Conservation (phyloP, 1,284 basidiomycete species). For the Ganoderma lucidum region DNA sequence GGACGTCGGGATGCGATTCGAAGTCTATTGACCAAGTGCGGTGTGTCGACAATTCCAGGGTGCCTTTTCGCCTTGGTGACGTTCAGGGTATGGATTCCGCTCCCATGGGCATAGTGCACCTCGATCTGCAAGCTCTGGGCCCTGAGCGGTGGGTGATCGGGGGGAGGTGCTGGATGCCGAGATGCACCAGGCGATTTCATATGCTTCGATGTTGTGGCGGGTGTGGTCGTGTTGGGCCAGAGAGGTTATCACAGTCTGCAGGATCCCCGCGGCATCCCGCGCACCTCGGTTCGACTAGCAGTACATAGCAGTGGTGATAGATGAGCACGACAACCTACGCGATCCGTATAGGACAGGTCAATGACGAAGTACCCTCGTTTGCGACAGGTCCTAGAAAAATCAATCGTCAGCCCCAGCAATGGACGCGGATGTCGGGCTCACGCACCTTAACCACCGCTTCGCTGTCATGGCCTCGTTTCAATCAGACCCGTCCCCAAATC, state of each 20-base stretch:
- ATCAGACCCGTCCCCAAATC: neutral
- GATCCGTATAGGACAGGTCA: neutral
- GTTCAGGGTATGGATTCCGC: neutral
- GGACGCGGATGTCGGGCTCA: neutral
- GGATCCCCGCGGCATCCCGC: neutral
- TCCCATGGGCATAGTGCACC: neutral
- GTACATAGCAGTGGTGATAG: neutral
- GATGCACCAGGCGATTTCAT: conserved; percentile 3
- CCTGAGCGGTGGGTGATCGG: neutral
- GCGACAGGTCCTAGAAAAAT: neutral
- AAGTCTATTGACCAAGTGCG: neutral
- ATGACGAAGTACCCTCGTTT: neutral
- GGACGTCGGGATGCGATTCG: conserved; percentile 18
- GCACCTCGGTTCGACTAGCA: neutral
- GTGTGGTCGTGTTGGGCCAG: conserved; percentile 3
- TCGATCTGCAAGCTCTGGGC: neutral
- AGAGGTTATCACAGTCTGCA: conserved; percentile 5
- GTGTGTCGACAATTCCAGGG: conserved; percentile 9
- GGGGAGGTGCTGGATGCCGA: neutral
- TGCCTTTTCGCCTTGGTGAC: neutral
- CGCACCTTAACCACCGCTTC: conserved; percentile 1
- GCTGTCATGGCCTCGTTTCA: neutral
- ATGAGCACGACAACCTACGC: neutral
- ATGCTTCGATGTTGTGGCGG: conserved; percentile 5
- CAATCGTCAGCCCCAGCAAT: neutral